Percentiles rank a stretch among this genome's conserved stretches.
Conservation (phyloP, 805 yeast genomes). For the Wickerhamomyces silvicola region DNA sequence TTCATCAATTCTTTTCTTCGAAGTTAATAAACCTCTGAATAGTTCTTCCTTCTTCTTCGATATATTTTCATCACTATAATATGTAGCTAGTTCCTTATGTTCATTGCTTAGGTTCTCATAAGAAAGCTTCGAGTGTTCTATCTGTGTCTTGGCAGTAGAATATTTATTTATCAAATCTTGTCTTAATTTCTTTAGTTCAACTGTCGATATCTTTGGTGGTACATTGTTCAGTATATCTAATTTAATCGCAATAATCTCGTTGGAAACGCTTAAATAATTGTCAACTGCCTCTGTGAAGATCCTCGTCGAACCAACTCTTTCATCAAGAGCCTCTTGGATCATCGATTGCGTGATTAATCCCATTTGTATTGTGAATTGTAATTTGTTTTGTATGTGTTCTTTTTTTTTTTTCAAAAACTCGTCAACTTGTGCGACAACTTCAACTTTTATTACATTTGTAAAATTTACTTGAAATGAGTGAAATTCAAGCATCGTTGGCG, state of each 20-base stretch:
- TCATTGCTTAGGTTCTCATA: slow-evolving; percentile 5
- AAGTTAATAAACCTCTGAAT: slow-evolving; percentile 6
- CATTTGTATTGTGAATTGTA: too few species aligned
- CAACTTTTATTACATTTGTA: too few species aligned
- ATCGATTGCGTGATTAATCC: too few species aligned
- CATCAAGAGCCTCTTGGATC: background rate
- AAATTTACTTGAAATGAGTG: too few species aligned
- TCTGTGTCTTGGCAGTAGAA: slow-evolving; percentile 4
- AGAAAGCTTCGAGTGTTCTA: slow-evolving; percentile 9
- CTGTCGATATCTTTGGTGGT: background rate
- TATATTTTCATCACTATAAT: slow-evolving; percentile 4
- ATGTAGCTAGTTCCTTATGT: slow-evolving; percentile 1
- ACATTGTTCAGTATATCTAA: slow-evolving; percentile 1
- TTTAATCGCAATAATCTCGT: slow-evolving; percentile 1
- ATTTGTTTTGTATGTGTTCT: too few species aligned
- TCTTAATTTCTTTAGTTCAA: slow-evolving; percentile 3
- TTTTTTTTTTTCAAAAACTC: too few species aligned
- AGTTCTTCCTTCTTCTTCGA: slow-evolving; percentile 6
- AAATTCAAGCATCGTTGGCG: too few species aligned
- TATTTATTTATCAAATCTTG: slow-evolving; percentile 6
- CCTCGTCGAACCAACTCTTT: slow-evolving; percentile 1
- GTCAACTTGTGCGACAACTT: too few species aligned
- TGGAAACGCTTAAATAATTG: background rate
- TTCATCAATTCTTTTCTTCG: slow-evolving; percentile 11
- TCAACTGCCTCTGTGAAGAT: slow-evolving; percentile 1